Evolutionary conservation across 2,329 filamentous ascomycete species (phyloP).

Genomic region (Exserohilum rostratum): DNA sequence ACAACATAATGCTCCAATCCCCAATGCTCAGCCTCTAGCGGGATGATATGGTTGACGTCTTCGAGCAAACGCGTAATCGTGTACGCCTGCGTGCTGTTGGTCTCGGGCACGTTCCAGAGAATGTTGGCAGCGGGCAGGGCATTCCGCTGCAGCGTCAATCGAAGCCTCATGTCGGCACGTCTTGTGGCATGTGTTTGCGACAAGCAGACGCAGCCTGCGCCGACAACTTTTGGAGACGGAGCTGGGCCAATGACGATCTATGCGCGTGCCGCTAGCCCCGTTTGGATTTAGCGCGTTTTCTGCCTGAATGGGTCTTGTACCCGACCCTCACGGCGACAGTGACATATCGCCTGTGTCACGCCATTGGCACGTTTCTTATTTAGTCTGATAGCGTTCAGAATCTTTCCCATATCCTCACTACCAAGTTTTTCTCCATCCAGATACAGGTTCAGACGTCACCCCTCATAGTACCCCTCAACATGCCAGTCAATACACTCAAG

Average conservation of each 20-base stretch:
- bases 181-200: slow-evolving; percentile 9
- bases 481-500: slow-evolving; percentile 35
- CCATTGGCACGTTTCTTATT: not conserved
- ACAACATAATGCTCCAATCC: slow-evolving; percentile 89
- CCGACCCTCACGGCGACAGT: slow-evolving; percentile 2
- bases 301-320: not conserved
- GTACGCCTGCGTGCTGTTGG: slow-evolving; percentile 36
- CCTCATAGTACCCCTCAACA: slow-evolving; percentile 29
- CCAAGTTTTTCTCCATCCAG: not conserved
- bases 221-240: slow-evolving; percentile 12
- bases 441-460: not conserved
- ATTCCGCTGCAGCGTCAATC: slow-evolving; percentile 46
- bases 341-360: slow-evolving; percentile 5
- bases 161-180: slow-evolving; percentile 43
- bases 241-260: slow-evolving; percentile 8
- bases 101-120: slow-evolving; percentile 46
- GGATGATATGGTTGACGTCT: slow-evolving; percentile 78
- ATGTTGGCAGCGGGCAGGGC: slow-evolving; percentile 46
- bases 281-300: not conserved
- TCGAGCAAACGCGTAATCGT: slow-evolving; percentile 79
- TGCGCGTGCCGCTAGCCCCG: not conserved
- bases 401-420: not conserved
- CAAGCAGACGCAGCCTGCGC: not conserved
- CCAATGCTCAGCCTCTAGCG: slow-evolving; percentile 81
- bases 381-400: not conserved